Base-by-base conservation (phyloP, 345 rosid species). In the Arabis alpina region DNA sequence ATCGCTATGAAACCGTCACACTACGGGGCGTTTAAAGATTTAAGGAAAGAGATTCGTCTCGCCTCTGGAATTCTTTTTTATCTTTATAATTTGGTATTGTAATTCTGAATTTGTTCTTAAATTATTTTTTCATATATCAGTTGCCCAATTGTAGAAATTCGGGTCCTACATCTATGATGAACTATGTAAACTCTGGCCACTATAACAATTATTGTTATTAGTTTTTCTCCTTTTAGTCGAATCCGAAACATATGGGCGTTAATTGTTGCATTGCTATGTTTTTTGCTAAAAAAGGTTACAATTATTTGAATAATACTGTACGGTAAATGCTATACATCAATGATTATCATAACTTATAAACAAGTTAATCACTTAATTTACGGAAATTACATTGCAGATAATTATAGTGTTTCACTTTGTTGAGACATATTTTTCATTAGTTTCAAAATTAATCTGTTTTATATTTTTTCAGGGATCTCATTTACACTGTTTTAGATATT, bases 351-450 rank as follows among this genome's bases (percentile, higher is more conserved):
- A 43, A 52, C 73, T 59, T 34, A 57, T 50, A 43, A 62, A 4
- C 62, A 57, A 56, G 41, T 54, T 36, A 74, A 74, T 67, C 44
- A 74, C 73, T 74, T 54, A 68, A 61, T 61, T 68, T 54, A 60
- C 58, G 74, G 71, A 15, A 53, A 75, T 75, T 19, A 68, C 62
- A 45, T 61, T 63, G 42, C 24, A 36, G 34, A 69, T 74, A 8
- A 1, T 34, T 27, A 68, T 47, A 37, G 36, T 43, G 73, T 27
- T 60, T 27, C 68, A 43, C 73, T 74, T 66, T 74, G 25, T 24
- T 55, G 13, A 74, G 62, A 59, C 41, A 12, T 52, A 51, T 9
- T 40, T 49, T 27, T 58, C 67, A 24, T 54, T 34, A 60, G 28
- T 66, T 74, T 40, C 49, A 61, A 66, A 53, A 25, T 8, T 34